Percentiles rank a stretch among this genome's conserved stretches.
phyloP scores from a whole-genome alignment of 2,329 filamentous ascomycete genomes.

The Salinomyces thailandicus region DNA sequence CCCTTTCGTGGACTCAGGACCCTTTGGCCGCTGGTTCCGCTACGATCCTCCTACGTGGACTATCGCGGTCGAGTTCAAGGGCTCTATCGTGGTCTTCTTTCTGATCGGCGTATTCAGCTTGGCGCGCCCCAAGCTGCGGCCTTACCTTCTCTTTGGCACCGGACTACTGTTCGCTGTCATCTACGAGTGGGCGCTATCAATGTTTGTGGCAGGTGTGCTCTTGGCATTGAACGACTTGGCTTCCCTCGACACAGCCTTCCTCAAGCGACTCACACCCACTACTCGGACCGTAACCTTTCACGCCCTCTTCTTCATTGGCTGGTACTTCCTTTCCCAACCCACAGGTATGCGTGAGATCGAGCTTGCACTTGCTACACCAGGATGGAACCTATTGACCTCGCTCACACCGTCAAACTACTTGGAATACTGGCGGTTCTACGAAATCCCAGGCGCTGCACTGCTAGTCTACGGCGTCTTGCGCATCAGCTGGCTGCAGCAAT shows the following conservation, averaged over 20 bases:
- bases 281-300: background rate
- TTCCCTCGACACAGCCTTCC: conserved; percentile 24
- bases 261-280: background rate
- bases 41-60: conserved; percentile 35
- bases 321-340: conserved; percentile 8
- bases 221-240: conserved; percentile 55
- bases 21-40: conserved; percentile 33
- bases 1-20: conserved; percentile 37
- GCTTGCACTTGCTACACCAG: conserved; percentile 42
- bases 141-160: background rate
- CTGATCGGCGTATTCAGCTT: conserved; percentile 40
- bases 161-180: conserved; percentile 37
- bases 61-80: conserved; percentile 52
- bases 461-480: conserved; percentile 43
- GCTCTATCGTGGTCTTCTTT: conserved; percentile 52
- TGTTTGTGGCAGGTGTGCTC: conserved; percentile 41
- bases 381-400: conserved; percentile 46
- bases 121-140: conserved; percentile 41
- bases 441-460: conserved; percentile 43
- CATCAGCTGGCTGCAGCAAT: conserved; percentile 35
- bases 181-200: conserved; percentile 38
- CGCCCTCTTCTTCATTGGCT: conserved; percentile 44
- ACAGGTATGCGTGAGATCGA: conserved; percentile 45
- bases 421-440: conserved; percentile 44
- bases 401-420: conserved; percentile 28